phyloP scores from a whole-genome alignment of 2,329 filamentous ascomycete genomes.

The Botryotinia convoluta region DNA sequence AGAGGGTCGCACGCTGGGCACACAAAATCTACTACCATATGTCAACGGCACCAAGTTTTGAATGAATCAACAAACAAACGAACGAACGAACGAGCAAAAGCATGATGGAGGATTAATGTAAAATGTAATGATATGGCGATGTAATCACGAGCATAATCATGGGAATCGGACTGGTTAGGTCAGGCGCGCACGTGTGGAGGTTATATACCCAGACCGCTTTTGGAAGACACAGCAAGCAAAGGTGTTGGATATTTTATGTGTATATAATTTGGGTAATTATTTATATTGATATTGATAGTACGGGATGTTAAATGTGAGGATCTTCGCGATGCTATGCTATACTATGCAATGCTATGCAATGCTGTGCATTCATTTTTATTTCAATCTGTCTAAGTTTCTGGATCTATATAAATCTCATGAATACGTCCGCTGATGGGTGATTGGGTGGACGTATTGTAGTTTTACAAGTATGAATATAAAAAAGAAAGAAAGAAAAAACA shows the following conservation, averaged over 20 bases:
- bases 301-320: neutral
- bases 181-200: neutral
- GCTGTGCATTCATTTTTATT: neutral
- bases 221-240: neutral
- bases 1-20: constrained; percentile 16
- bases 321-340: neutral
- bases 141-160: neutral
- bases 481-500: neutral
- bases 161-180: neutral
- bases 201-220: neutral
- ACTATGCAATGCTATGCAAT: neutral
- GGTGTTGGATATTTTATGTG: neutral
- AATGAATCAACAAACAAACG: neutral
- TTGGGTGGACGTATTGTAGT: neutral
- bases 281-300: neutral
- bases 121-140: neutral
- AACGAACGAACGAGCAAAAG: neutral
- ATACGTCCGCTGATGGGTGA: neutral
- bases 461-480: neutral
- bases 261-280: neutral
- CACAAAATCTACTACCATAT: neutral
- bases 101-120: neutral
- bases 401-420: neutral
- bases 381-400: neutral
- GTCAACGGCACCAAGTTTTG: constrained; percentile 15